These are phyloP conservation scores for Pestalotiopsis sp. DNA, from an alignment of 2,329 filamentous ascomycete genomes.

Conservation along the genomic window DNA sequence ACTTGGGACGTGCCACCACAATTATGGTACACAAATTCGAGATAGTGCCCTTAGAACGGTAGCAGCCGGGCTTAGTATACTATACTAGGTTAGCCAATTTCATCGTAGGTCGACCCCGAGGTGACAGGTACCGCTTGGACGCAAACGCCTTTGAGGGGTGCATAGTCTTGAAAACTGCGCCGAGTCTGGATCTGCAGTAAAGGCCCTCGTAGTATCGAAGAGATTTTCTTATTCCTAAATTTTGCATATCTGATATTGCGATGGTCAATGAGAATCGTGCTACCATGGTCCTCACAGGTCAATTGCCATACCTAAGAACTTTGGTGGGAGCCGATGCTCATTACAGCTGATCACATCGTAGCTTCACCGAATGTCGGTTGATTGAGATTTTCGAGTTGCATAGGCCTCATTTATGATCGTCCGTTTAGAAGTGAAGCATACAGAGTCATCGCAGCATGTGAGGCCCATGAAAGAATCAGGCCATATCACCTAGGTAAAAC, in stretches of 20 bases:
- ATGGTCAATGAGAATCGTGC: not conserved
- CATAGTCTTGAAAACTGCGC: not conserved
- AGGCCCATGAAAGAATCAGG: too few species aligned
- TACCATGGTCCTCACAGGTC: too few species aligned
- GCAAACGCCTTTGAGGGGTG: not conserved
- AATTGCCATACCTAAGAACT: too few species aligned
- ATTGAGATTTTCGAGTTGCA: too few species aligned
- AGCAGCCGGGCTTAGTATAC: not conserved
- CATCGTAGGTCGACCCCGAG: not conserved
- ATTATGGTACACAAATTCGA: not conserved
- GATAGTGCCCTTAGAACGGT: not conserved
- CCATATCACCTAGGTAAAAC: too few species aligned
- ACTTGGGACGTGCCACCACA: not conserved
- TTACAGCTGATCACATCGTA: too few species aligned
- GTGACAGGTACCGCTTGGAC: not conserved
- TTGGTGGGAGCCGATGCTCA: too few species aligned
- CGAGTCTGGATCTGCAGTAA: not conserved
- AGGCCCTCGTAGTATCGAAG: not conserved
- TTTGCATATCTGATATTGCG: not conserved
- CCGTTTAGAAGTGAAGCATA: too few species aligned
- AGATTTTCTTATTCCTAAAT: not conserved
- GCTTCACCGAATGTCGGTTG: too few species aligned
- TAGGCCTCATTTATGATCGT: too few species aligned
- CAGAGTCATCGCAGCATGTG: too few species aligned
- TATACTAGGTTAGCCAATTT: not conserved